Conservation (phyloP, 805 yeast species). For the Pichia exigua region DNA sequence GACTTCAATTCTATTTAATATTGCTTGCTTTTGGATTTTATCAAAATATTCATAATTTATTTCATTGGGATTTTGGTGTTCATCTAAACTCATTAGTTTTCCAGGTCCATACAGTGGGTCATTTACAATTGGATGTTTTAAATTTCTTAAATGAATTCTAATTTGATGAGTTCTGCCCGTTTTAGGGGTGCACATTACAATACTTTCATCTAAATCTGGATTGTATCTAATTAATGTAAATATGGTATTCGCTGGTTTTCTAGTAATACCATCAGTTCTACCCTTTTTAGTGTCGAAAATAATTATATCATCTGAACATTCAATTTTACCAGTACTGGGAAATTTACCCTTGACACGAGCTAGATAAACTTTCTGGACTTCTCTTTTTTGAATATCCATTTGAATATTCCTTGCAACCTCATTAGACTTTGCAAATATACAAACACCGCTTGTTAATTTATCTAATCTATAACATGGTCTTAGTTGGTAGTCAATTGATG, state of each 20-base stretch:
- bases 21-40: conserved; percentile 2
- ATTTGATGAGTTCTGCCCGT: conserved; percentile 55
- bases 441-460: conserved; percentile 45
- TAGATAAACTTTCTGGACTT: conserved; percentile 35
- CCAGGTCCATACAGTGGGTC: conserved; percentile 27
- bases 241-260: conserved; percentile 16
- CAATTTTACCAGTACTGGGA: conserved; percentile 22
- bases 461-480: conserved; percentile 45
- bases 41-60: conserved; percentile 2
- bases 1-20: conserved; percentile 4
- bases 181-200: conserved; percentile 41
- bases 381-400: conserved; percentile 26
- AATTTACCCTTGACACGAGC: conserved; percentile 39
- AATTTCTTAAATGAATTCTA: conserved; percentile 43
- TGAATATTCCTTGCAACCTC: conserved; percentile 28
- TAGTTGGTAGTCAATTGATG: not conserved
- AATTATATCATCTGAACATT: conserved; percentile 33
- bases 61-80: not conserved
- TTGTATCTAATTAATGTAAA: conserved; percentile 26
- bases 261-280: conserved; percentile 18
- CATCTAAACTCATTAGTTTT: conserved; percentile 2
- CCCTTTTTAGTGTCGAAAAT: conserved; percentile 26
- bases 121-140: conserved; percentile 32
- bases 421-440: conserved; percentile 36
- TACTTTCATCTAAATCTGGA: conserved; percentile 27